phyloP scores from a whole-genome alignment of 1,139 yeast genomes.

The Candida freyschussii region DNA sequence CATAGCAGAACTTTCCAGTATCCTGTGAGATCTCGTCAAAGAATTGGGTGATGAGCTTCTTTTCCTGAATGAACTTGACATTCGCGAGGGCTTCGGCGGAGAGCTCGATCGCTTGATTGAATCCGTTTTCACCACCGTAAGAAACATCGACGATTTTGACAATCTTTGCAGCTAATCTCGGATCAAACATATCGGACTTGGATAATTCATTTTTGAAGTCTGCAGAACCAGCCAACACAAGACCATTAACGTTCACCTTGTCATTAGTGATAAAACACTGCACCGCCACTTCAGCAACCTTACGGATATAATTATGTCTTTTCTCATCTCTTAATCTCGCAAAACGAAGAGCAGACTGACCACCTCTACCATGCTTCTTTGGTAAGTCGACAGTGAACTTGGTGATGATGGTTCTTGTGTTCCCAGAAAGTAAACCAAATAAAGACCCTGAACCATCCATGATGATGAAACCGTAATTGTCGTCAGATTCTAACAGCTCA shows the following conservation, averaged over 20 bases:
- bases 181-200: constrained; percentile 88
- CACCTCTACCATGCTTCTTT: constrained; percentile 99
- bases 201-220: constrained; percentile 94
- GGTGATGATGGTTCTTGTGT: constrained; percentile 92
- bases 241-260: constrained; percentile 89
- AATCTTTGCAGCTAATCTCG: constrained; percentile 80
- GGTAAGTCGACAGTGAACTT: constrained; percentile 97
- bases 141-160: constrained; percentile 93
- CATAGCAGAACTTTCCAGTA: constrained; percentile 95
- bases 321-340: constrained; percentile 98
- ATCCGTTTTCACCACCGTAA: constrained; percentile 98
- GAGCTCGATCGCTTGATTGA: constrained; percentile 96
- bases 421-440: constrained; percentile 95
- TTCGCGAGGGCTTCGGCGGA: constrained; percentile 95
- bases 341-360: constrained; percentile 99
- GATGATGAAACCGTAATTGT: constrained; percentile 91
- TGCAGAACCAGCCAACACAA: constrained; percentile 97
- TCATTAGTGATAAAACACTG: constrained; percentile 92
- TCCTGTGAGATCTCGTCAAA: constrained; percentile 97
- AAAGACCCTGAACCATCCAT: constrained; percentile 99
- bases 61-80: constrained; percentile 96
- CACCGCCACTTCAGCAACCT: constrained; percentile 97
- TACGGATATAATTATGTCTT: constrained; percentile 96
- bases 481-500: constrained; percentile 91
- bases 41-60: constrained; percentile 85